phyloP scores from a whole-genome alignment of 371 early-diverging fungal species.

The Mortierella sp. region DNA sequence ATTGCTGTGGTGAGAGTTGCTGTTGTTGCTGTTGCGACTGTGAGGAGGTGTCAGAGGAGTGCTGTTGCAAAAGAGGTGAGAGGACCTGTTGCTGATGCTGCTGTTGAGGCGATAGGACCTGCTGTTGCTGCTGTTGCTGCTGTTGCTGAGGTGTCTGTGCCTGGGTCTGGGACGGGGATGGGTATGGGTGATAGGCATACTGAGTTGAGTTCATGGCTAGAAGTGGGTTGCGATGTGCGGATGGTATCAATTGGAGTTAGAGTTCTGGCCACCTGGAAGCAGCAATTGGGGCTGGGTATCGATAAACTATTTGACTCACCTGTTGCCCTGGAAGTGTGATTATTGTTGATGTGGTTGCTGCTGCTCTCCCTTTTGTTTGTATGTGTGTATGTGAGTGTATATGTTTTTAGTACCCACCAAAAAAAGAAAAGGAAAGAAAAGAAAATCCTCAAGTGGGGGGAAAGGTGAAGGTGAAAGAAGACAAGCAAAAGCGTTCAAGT shows the following conservation, averaged over 20 bases:
- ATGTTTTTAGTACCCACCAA: neutral
- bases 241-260: neutral
- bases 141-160: slow-evolving; percentile 39
- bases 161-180: slow-evolving; percentile 52
- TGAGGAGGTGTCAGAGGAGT: neutral
- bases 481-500: neutral
- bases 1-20: slow-evolving; percentile 40
- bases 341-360: neutral
- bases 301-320: slow-evolving; percentile 1
- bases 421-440: neutral
- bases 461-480: neutral
- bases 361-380: neutral
- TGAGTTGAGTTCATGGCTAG: slow-evolving; percentile 49
- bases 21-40: slow-evolving; percentile 25
- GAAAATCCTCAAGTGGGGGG: slow-evolving; percentile 16
- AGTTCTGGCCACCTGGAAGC: neutral
- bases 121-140: slow-evolving; percentile 39
- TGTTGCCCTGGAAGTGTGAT: slow-evolving; percentile 5
- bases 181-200: slow-evolving; percentile 51
- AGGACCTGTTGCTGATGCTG: slow-evolving; percentile 24
- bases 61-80: slow-evolving; percentile 31
- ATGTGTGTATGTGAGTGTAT: too few species aligned
- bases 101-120: slow-evolving; percentile 14
- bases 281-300: slow-evolving; percentile 2
- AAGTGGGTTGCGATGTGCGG: neutral